Base-by-base conservation (phyloP, 148 eudicot species). In the Dianthus caryophyllus region DNA sequence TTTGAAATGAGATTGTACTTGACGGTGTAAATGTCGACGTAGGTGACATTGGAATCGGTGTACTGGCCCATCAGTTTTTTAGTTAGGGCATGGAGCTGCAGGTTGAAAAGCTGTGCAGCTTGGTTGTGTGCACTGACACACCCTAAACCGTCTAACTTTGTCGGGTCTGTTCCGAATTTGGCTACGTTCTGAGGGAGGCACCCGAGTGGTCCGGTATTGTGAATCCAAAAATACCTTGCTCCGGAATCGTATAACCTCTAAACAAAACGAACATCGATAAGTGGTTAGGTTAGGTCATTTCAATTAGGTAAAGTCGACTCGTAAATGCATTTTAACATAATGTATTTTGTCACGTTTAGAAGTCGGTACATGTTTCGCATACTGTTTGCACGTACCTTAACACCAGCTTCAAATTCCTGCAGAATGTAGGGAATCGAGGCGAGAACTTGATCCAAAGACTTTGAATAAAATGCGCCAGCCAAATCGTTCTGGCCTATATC, bases 401-500 rank as follows among this genome's bases (percentile, higher is more conserved):
- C 68, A 8, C 96, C 96, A 52, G 80, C 74, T 87, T 95, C 97
- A 80, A 90, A 84, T 78, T 84, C 91, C 68, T 71, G 71, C 50
- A 95, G 63, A 66, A 95, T 85, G 17, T 78, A 67, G 2, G 99
- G 97, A 61, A 90, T 87, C 17, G 86, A 77, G 59, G 91, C 97
- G 36, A 95, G 53, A 73, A 90, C 14, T 85, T 90, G 97, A 85
- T 95, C 99, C 17, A 76, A 68, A 12, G 93, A 49, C 78, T 87
- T 90, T 52, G 96, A 87, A 68, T 85, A 90, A 61, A 95, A 95
- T 39, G 89, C 93, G 54, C 89, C 89, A 16, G 91, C 91, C 18
- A 95, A 77, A 78, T 95, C 97, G 56, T 95, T 90, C 77, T 95
- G 96, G 77, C 97, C 99, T 75, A 95, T 85, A 67, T 95, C 99